Percentiles rank a stretch among this genome's conserved stretches.
phyloP scores from a whole-genome alignment of 331 rosid genomes.

The Malus hybrid region DNA sequence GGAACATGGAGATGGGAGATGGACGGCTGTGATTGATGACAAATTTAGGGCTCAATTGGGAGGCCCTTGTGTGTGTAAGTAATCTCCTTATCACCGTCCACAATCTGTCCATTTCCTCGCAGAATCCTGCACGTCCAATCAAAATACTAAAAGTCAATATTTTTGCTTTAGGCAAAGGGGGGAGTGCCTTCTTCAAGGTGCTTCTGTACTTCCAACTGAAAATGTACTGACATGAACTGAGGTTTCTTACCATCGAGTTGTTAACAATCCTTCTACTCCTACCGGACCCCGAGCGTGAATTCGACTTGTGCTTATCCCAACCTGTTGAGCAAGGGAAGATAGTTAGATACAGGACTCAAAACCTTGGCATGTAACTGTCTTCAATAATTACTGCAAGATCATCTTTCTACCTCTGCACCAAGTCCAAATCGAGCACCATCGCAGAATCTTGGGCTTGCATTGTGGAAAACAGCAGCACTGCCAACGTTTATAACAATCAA shows the following conservation, averaged over 20 bases:
- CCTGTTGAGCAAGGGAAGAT: conserved; percentile 37
- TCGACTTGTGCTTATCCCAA: conserved; percentile 94
- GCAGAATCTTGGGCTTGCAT: conserved; percentile 93
- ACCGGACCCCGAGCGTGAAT: conserved; percentile 99
- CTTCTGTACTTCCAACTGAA: not conserved
- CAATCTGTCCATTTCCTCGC: conserved; percentile 83
- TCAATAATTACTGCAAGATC: not conserved
- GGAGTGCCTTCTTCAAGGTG: not conserved
- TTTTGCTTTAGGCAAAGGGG: not conserved
- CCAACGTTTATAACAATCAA: conserved; percentile 16
- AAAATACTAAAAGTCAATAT: not conserved
- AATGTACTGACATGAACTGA: not conserved
- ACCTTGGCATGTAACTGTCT: not conserved
- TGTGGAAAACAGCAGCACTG: conserved; percentile 98
- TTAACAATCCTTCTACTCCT: conserved; percentile 94
- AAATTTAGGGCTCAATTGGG: conserved; percentile 30
- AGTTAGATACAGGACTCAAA: conserved; percentile 1
- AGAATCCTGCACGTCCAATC: conserved; percentile 62
- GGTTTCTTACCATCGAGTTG: conserved; percentile 84
- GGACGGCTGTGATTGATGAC: not conserved
- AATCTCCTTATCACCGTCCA: conserved; percentile 68
- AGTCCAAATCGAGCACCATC: conserved; percentile 97
- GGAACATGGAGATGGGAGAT: not conserved
- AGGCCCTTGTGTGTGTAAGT: conserved; percentile 72
- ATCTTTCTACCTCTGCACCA: conserved; percentile 79